Evolutionary conservation across 2,329 filamentous ascomycete genomes (phyloP), one percentile per base, ranked within the genome.

Genomic region (Colletotrichum lentis): DNA sequence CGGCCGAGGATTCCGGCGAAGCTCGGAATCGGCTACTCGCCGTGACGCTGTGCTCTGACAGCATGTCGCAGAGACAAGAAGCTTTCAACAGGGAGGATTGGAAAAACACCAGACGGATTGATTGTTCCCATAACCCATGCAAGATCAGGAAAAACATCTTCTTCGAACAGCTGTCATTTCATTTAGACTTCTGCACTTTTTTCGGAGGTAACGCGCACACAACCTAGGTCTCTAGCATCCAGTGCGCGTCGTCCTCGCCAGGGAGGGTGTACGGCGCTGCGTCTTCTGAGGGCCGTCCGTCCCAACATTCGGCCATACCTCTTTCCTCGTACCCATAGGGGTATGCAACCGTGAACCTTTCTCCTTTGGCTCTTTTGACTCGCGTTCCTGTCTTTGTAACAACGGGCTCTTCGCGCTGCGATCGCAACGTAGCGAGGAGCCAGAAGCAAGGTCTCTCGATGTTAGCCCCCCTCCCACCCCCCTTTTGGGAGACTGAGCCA

Each of bases 261-360:
- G 39, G 65, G 65, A 65, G 49, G 62, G 65, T 68, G 61, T 65
- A 22, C 12, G 43, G 39, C 43, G 16, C 47, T 49, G 46, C 44
- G 16, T 47, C 20, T 31, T 39, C 31, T n/a, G 16, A 49, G 44
- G 56, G 11, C 44, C n/a, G 56, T 39, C 56, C 56, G 10, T 59
- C 56, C 56, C 56, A 59, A 24, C 44, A 35, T 6, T 41, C n/a
- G 20, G 22, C 16, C 37, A n/a, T 39, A 20, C 37, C 22, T 39
- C 8, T 35, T 7, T 7, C 8, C 7, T 24, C 27, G 11, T 18
- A 14, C 31, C 31, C 20, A 14, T 11, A 18, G 37, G 7, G 37
- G 14, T 3, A n/a, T 7, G 35, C 16, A 7, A n/a, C 20, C 43
- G n/a, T 8, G 44, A 24, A 22, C 12, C 5, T 20, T 54, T 54